Evolutionary conservation across 2,329 filamentous ascomycete species (phyloP).

Genomic region (Paracoccidioides brasiliensis): DNA sequence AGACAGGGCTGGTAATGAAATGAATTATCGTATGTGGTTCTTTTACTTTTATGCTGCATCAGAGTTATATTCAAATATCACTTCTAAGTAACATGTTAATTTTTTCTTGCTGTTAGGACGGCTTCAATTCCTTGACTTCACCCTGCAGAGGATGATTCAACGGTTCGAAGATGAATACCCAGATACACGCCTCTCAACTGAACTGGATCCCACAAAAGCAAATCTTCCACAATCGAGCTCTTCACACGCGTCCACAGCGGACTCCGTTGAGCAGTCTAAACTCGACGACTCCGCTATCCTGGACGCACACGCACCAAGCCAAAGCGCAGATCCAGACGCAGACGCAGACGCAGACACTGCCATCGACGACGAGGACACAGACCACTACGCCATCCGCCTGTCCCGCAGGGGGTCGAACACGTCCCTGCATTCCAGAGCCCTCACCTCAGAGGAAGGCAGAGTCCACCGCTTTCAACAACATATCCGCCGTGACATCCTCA

Average conservation of each 20-base stretch:
- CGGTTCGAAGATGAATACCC: slow-evolving; percentile 95
- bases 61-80: neutral
- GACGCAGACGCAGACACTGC: slow-evolving; percentile 29
- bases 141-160: slow-evolving; percentile 79
- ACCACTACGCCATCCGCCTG: slow-evolving; percentile 35
- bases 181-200: slow-evolving; percentile 52
- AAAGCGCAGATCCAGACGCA: slow-evolving; percentile 27
- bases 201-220: slow-evolving; percentile 14
- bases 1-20: slow-evolving; percentile 55
- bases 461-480: slow-evolving; percentile 56
- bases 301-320: slow-evolving; percentile 8
- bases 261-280: slow-evolving; percentile 23
- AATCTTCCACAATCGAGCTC: slow-evolving; percentile 17
- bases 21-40: slow-evolving; percentile 56
- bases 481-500: slow-evolving; percentile 49
- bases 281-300: neutral
- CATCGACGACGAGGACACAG: slow-evolving; percentile 30
- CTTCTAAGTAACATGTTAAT: slow-evolving; percentile 15
- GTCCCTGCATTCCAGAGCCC: slow-evolving; percentile 51
- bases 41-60: neutral
- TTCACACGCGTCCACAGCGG: slow-evolving; percentile 24
- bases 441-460: slow-evolving; percentile 55
- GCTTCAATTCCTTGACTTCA: slow-evolving; percentile 75
- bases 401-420: slow-evolving; percentile 53
- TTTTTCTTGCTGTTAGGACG: slow-evolving; percentile 40